A percentile compares a stretch with the other conserved stretches of the same genome.
These are phyloP conservation scores for Colletotrichum abscissum DNA, from an alignment of 2,329 filamentous ascomycete species.

Conservation along the genomic window DNA sequence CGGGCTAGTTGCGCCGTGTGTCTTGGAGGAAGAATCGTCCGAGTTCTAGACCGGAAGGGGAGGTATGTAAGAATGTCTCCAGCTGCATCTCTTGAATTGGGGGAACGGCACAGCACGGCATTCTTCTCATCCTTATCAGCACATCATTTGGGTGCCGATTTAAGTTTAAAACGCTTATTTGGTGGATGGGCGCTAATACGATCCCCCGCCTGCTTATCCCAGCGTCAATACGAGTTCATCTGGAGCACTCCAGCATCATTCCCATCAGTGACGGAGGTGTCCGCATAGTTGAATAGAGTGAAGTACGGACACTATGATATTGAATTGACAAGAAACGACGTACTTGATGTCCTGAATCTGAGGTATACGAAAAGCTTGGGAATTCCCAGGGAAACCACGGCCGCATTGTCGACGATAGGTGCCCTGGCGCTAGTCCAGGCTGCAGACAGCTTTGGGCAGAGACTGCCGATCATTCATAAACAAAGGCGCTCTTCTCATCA, in stretches of 20 bases:
- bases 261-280: background rate
- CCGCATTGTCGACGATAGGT: no score
- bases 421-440: no score
- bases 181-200: background rate
- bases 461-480: no score
- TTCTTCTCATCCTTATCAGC: background rate
- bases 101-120: background rate
- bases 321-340: no score
- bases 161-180: conserved; percentile 9
- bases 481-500: no score
- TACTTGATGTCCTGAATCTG: no score
- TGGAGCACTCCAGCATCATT: background rate
- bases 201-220: background rate
- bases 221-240: background rate
- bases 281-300: no score
- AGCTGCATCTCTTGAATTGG: background rate
- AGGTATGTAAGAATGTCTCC: background rate
- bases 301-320: no score
- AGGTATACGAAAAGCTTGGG: no score
- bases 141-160: background rate
- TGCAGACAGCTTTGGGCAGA: no score
- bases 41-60: background rate
- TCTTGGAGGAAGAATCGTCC: background rate
- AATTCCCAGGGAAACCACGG: no score
- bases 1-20: background rate